Base-by-base conservation (phyloP, 345 rosid species). In the Cochlearia excelsa region DNA sequence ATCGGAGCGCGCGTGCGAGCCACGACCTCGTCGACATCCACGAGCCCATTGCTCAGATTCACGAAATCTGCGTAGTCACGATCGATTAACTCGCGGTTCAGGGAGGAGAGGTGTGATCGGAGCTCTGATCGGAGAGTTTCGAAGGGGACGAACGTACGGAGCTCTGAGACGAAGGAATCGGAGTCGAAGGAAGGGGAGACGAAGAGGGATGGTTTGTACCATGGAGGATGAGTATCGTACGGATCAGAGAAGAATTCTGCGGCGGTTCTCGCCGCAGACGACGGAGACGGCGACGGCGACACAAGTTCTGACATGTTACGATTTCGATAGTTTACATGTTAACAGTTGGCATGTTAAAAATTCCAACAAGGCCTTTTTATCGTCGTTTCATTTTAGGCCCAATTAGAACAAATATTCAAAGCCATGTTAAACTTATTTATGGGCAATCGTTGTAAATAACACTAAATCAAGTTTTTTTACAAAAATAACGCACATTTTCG, bases 41-140 rank as follows among this genome's bases (percentile, higher is more conserved):
- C 96, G 41, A 91, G 95, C 81, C 86, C 84, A 51, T 92, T 91
- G 76, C 90, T 86, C 63, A 91, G 73, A 67, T 86, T 91, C 48
- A 91, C 98, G 63, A 88, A 88, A 73, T 88, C 96, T 16, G 85
- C 76, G 59, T 88, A 91, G 70, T 91, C 98, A 33, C 96, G 95
- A 72, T 91, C 88, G 81, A 91, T 88, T 59, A 91, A 86, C 62
- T 91, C 96, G 61, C 83, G 88, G 67, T 88, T 88, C 46, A 91
- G 95, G 65, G 96, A 86, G 39, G 96, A 70, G 10, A 86, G 83
- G 72, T 88, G 87, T 2, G 83, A 47, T 23, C 78, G 90, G 70
- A 91, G 95, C 85, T 91, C 90, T 30, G 92, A 82, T 45, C 98
- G 88, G 73, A 88, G 95, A 37, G 96, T 86, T 50, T 81, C 92